Evolutionary conservation across 2,329 filamentous ascomycete genomes (phyloP).

Genomic region (Aspergillus fijiensis): DNA sequence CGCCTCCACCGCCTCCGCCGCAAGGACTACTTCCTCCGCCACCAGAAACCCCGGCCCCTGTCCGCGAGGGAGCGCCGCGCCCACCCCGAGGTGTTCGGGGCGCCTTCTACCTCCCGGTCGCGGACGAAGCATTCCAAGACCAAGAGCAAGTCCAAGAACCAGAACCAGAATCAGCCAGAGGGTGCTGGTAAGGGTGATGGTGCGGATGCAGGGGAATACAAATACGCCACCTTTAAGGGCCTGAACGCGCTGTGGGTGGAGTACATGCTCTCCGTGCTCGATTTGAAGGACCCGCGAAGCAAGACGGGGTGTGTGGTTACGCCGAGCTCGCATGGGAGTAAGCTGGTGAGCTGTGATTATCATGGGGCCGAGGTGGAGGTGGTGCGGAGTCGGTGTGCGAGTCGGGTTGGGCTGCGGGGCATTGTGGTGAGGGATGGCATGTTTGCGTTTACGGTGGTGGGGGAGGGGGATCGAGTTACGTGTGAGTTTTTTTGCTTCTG

Average conservation of each 20-base stretch:
- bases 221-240: constrained; percentile 74
- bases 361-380: constrained; percentile 85
- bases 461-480: constrained; percentile 68
- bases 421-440: constrained; percentile 88
- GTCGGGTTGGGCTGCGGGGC: constrained; percentile 77
- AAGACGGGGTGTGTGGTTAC: constrained; percentile 48
- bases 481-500: constrained; percentile 40
- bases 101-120: constrained; percentile 49
- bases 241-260: constrained; percentile 77
- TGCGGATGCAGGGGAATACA: constrained; percentile 45
- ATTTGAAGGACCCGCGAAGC: constrained; percentile 45
- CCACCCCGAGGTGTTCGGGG: constrained; percentile 66
- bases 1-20: constrained; percentile 50
- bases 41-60: constrained; percentile 64
- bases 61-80: constrained; percentile 75
- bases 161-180: too few relatives aligned
- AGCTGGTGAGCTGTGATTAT: constrained; percentile 82
- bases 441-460: constrained; percentile 83
- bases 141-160: too few relatives aligned
- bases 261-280: constrained; percentile 81
- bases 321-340: constrained; percentile 52
- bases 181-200: too few relatives aligned
- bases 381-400: constrained; percentile 74
- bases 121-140: too few relatives aligned
- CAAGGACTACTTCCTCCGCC: constrained; percentile 46